Percentiles rank a stretch among this genome's conserved stretches.
These are phyloP conservation scores for Wallacemonas sp. DNA, from an alignment of 208 protist species.

Conservation along the genomic window DNA sequence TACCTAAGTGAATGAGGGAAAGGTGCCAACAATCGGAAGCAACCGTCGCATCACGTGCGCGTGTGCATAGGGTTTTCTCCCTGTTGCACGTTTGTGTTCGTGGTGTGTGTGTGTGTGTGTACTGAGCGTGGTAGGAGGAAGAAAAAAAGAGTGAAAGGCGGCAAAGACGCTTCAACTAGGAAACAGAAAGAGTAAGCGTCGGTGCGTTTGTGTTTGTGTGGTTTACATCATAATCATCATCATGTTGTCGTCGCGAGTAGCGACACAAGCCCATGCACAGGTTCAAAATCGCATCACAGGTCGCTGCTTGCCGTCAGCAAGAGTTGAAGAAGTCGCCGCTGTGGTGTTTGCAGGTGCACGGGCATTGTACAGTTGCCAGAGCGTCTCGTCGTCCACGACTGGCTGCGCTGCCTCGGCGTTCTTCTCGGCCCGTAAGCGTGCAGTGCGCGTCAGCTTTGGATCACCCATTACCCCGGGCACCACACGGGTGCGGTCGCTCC, in stretches of 20 bases:
- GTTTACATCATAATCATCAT: not conserved
- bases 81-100: no score
- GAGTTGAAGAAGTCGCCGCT: not conserved
- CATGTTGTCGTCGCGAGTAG: not conserved
- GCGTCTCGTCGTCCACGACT: constrained; percentile 28
- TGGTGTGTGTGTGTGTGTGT: no score
- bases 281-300: constrained; percentile 26
- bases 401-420: not conserved
- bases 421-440: not conserved
- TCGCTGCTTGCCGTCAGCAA: constrained; percentile 9
- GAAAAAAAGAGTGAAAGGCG: constrained; percentile 18
- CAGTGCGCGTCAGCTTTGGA: not conserved
- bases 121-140: no score
- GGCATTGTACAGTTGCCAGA: constrained; percentile 56
- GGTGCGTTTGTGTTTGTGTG: constrained; percentile 8
- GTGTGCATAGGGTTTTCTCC: no score
- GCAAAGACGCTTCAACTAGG: not conserved
- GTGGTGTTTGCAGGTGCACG: constrained; percentile 23
- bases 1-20: no score
- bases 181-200: no score
- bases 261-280: not conserved
- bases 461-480: not conserved
- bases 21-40: no score
- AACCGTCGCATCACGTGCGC: no score
- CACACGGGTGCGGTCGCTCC: not conserved